Evolutionary conservation across 208 protist genomes (phyloP).

Genomic region (Angomonas ambiguus): DNA sequence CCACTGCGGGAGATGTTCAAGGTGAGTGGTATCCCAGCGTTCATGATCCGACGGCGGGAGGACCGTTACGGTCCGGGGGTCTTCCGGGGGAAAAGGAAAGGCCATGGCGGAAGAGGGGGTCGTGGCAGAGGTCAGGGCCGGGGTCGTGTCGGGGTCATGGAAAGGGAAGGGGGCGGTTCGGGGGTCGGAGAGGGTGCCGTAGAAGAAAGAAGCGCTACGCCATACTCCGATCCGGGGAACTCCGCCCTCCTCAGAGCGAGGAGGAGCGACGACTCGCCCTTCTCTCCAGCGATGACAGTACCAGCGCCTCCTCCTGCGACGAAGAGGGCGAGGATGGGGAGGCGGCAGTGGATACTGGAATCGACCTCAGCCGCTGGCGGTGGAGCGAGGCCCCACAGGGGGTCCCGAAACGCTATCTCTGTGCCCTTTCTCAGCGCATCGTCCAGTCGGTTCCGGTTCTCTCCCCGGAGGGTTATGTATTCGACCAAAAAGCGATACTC

Average conservation of each 20-base stretch:
- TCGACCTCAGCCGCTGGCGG: slow-evolving; percentile 28
- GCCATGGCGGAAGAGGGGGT: slow-evolving; percentile 7
- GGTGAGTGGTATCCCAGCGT: neutral
- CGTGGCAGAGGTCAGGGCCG: slow-evolving; percentile 11
- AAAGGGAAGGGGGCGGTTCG: slow-evolving; percentile 13
- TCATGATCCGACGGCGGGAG: neutral
- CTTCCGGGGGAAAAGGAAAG: neutral
- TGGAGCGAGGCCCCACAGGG: slow-evolving; percentile 16
- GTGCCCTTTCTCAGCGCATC: slow-evolving; percentile 32
- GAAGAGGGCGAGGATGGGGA: slow-evolving; percentile 5
- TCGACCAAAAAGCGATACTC: slow-evolving; percentile 34
- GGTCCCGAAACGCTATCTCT: slow-evolving; percentile 43
- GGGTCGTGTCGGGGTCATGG: neutral
- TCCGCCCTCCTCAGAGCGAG: neutral
- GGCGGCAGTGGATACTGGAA: neutral
- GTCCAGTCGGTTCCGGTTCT: slow-evolving; percentile 33
- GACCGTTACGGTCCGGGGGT: neutral
- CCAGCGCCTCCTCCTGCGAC: slow-evolving; percentile 2
- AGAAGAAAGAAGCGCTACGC: neutral
- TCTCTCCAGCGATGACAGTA: slow-evolving; percentile 12
- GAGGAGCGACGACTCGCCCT: neutral
- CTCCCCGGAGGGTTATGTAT: slow-evolving; percentile 41
- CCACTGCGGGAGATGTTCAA: slow-evolving; percentile 23
- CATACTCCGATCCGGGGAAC: neutral
- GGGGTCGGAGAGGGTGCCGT: neutral